Percentiles rank a stretch among this genome's conserved stretches.
Conservation (phyloP, 371 early-diverging fungal genomes). For the Zancudomyces culisetae region DNA sequence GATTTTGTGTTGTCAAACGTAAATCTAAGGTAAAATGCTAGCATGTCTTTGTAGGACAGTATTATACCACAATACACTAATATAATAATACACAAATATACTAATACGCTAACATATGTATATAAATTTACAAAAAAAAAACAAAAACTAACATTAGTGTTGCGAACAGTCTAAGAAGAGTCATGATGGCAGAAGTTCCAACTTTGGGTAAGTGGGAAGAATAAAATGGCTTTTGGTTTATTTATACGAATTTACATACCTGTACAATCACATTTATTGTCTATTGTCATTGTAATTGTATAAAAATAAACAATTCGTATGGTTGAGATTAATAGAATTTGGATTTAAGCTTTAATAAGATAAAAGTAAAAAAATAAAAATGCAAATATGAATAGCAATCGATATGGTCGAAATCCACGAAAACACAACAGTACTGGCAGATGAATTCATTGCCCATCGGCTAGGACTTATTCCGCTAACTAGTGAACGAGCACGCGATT, state of each 20-base stretch:
- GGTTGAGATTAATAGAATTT: no score
- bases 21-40: conserved; percentile 38
- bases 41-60: no score
- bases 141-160: conserved; percentile 41
- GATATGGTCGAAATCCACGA: conserved; percentile 91
- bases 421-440: conserved; percentile 93
- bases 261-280: no score
- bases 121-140: background rate
- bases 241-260: no score
- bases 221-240: no score
- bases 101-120: background rate
- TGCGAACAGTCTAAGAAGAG: conserved; percentile 92
- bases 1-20: conserved; percentile 57
- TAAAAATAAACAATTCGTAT: no score
- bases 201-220: conserved; percentile 54
- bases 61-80: no score
- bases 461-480: conserved; percentile 93
- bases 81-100: background rate
- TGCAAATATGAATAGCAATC: no score
- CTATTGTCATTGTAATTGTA: no score
- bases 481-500: conserved; percentile 47
- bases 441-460: conserved; percentile 97
- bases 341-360: no score
- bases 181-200: conserved; percentile 95
- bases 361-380: no score